Conservation (phyloP, 1,284 basidiomycete species). For the Ceratobasidium papillatum region DNA sequence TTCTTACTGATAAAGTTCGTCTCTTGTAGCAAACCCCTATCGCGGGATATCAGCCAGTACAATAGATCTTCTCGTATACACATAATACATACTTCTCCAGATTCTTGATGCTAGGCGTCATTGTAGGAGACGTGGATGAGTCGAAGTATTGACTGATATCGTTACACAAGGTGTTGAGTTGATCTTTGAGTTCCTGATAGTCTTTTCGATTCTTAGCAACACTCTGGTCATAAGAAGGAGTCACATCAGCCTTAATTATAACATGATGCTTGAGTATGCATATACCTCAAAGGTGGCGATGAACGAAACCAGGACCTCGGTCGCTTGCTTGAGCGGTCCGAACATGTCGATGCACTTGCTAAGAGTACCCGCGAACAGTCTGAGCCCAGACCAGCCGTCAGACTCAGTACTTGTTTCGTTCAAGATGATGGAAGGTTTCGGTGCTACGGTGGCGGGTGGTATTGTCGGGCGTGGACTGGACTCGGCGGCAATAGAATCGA, state of each 20-base stretch:
- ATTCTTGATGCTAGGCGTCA: background rate
- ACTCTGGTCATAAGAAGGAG: background rate
- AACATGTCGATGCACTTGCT: background rate
- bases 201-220: background rate
- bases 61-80: background rate
- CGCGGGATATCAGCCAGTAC: background rate
- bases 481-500: too few relatives aligned
- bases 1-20: background rate
- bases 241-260: too few relatives aligned
- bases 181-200: background rate
- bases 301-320: background rate
- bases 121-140: background rate
- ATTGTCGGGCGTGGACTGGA: too few relatives aligned
- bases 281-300: background rate
- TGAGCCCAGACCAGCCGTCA: background rate
- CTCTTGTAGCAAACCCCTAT: background rate
- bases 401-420: too few relatives aligned
- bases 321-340: too few relatives aligned
- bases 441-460: too few relatives aligned
- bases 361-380: background rate
- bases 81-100: background rate
- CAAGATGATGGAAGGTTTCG: too few relatives aligned
- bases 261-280: background rate
- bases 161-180: background rate
- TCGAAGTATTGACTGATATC: background rate